These are phyloP conservation scores for Diaporthe helianthi DNA, from an alignment of 2,329 filamentous ascomycete genomes.

Conservation along the genomic window DNA sequence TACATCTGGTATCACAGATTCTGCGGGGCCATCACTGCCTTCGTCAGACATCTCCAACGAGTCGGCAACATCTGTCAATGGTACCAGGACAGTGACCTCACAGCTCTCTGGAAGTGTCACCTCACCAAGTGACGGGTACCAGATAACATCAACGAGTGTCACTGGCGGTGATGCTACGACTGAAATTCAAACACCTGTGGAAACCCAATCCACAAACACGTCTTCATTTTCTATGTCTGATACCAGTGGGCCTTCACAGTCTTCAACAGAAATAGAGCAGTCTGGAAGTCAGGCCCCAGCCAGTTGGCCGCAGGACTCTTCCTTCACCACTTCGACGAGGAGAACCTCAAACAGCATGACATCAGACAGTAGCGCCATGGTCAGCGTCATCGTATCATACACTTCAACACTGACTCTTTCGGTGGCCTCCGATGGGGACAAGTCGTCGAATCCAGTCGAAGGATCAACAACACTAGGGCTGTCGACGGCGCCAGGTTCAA, in stretches of 20 bases:
- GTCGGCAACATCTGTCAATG: background rate
- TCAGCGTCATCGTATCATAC: background rate
- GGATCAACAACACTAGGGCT: background rate
- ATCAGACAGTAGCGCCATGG: background rate
- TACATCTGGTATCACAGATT: background rate
- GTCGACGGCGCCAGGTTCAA: background rate
- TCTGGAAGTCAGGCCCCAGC: too few relatives aligned
- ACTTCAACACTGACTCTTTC: background rate
- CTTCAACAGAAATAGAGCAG: too few relatives aligned
- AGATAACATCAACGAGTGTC: too few relatives aligned
- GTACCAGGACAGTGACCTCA: too few relatives aligned
- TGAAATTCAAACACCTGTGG: too few relatives aligned
- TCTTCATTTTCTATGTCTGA: too few relatives aligned
- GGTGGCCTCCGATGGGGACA: accelerated
- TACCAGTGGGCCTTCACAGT: too few relatives aligned
- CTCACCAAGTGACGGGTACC: too few relatives aligned
- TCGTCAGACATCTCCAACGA: background rate
- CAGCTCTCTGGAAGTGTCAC: too few relatives aligned
- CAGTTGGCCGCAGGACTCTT: too few relatives aligned
- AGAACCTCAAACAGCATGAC: background rate
- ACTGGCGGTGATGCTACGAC: too few relatives aligned
- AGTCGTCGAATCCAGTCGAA: background rate
- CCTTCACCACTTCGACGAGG: background rate
- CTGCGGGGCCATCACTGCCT: background rate
- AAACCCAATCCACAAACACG: too few relatives aligned